Percentiles rank a stretch among this genome's conserved stretches.
These are phyloP conservation scores for Blechomonas ayalai DNA, from an alignment of 208 protist species.

Conservation along the genomic window DNA sequence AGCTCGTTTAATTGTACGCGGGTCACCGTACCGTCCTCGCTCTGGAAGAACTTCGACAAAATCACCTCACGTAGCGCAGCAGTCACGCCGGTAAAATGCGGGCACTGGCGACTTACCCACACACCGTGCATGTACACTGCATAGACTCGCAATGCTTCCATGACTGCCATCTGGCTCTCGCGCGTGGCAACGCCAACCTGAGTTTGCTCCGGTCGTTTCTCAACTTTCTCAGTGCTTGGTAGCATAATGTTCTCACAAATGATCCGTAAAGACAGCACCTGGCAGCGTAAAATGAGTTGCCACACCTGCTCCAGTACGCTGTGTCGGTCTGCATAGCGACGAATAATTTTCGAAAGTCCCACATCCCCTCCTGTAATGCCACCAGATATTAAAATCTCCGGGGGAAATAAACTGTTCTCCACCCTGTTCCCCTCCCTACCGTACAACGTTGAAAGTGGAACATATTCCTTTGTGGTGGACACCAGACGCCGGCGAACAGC, in stretches of 20 bases:
- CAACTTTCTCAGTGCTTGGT: conserved; percentile 1
- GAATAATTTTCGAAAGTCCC: conserved; percentile 33
- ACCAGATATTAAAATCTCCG: conserved; percentile 64
- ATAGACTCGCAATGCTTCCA: conserved; percentile 35
- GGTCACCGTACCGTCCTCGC: conserved; percentile 31
- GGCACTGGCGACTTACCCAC: conserved; percentile 52
- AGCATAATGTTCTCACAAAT: conserved; percentile 8
- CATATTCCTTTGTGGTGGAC: conserved; percentile 25
- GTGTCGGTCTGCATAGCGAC: conserved; percentile 40
- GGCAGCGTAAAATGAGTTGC: conserved; percentile 49
- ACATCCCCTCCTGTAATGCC: conserved; percentile 65
- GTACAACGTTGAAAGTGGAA: no score
- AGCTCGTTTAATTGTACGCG: conserved; percentile 57
- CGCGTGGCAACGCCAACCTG: conserved; percentile 3
- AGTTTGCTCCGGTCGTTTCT: background rate
- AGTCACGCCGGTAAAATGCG: conserved; percentile 45
- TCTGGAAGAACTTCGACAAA: conserved; percentile 57
- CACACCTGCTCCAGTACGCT: conserved; percentile 43
- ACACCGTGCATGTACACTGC: conserved; percentile 81
- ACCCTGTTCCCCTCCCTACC: conserved; percentile 1
- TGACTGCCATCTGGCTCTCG: conserved; percentile 25
- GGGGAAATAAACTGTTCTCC: conserved; percentile 73
- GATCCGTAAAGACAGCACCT: conserved; percentile 49
- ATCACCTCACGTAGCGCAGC: conserved; percentile 73
- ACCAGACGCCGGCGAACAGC: conserved; percentile 31